These are phyloP conservation scores for Beauveria brongniartii DNA, from an alignment of 2,329 filamentous ascomycete species.

Conservation along the genomic window DNA sequence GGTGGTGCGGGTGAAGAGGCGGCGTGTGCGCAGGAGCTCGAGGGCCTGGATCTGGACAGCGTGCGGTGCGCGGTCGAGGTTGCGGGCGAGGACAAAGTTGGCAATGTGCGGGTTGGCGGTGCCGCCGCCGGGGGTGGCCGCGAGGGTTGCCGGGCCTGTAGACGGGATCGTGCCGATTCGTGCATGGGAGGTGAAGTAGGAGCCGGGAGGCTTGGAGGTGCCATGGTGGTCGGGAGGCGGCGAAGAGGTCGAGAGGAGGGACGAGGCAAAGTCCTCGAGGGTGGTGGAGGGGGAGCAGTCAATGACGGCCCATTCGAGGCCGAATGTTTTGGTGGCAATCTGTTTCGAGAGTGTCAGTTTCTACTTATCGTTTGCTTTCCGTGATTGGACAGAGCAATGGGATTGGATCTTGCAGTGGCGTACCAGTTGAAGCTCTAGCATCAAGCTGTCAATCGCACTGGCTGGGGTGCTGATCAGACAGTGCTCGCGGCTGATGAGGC, in stretches of 20 bases:
- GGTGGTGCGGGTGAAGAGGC: conserved; percentile 67
- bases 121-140: not conserved
- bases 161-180: not conserved
- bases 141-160: conserved; percentile 9
- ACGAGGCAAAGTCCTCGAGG: conserved; percentile 70
- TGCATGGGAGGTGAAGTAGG: conserved; percentile 22
- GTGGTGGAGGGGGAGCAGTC: conserved; percentile 66
- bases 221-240: conserved; percentile 13
- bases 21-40: conserved; percentile 70
- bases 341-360: conserved; percentile 21
- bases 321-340: conserved; percentile 64
- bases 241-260: conserved; percentile 45
- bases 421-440: conserved; percentile 66
- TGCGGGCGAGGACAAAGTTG: conserved; percentile 73
- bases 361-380: not conserved
- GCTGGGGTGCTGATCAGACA: conserved; percentile 73
- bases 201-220: conserved; percentile 18
- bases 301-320: conserved; percentile 60
- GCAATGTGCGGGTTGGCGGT: conserved; percentile 46
- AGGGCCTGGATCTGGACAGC: conserved; percentile 74
- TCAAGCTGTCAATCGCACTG: conserved; percentile 56
- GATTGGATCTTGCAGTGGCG: not conserved
- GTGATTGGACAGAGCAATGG: not conserved
- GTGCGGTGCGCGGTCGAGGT: conserved; percentile 66
- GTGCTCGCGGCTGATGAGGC: conserved; percentile 73